phyloP scores from a whole-genome alignment of 73 alveolate species.

The Tetrahymena elliotti region DNA sequence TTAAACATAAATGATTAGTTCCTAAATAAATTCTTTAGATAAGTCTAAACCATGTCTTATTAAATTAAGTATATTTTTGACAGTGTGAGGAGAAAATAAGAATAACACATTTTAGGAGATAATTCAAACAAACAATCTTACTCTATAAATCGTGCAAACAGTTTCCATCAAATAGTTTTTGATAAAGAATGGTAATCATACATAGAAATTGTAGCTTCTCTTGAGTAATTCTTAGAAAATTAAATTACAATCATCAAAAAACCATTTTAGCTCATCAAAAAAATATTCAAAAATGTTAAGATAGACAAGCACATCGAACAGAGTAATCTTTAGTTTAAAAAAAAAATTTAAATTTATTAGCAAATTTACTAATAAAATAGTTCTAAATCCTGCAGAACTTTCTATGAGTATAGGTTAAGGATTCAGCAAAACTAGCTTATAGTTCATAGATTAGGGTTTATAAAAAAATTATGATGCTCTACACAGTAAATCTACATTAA shows the following conservation, averaged over 20 bases:
- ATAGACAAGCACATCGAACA: background rate
- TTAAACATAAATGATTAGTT: background rate
- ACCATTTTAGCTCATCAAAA: background rate
- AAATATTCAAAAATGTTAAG: background rate
- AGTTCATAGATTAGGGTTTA: background rate
- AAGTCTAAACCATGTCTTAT: background rate
- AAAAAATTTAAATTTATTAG: background rate
- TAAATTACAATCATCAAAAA: background rate
- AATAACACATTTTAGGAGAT: background rate
- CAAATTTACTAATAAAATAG: background rate
- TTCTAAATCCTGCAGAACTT: background rate
- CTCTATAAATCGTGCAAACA: background rate
- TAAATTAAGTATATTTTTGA: background rate
- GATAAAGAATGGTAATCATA: background rate
- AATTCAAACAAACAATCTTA: background rate
- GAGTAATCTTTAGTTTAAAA: background rate
- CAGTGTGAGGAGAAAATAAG: background rate
- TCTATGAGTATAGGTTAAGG: background rate
- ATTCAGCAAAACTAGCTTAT: background rate
- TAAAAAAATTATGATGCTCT: background rate
- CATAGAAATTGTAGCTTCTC: background rate
- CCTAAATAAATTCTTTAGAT: background rate
- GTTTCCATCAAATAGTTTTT: background rate
- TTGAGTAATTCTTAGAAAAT: background rate
- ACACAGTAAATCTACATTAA: background rate